phyloP scores from a whole-genome alignment of 176 grass and related monocot species.

The Musa troglodytarum region DNA sequence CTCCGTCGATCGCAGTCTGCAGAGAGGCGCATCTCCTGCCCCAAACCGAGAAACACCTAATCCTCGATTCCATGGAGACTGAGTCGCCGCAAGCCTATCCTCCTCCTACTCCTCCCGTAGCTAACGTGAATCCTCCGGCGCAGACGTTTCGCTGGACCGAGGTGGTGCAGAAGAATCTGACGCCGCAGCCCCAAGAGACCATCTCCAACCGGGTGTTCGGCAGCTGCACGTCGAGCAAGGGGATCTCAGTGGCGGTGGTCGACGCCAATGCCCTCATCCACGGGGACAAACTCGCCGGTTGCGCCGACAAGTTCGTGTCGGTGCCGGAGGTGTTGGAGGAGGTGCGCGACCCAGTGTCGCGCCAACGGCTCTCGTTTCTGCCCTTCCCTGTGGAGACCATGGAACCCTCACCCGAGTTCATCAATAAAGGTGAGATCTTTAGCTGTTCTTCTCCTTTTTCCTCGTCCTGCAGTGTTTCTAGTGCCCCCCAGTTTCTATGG shows the following conservation, averaged over 20 bases:
- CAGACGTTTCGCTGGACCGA: conserved; percentile 22
- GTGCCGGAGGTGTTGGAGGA: conserved; percentile 74
- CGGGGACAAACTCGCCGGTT: conserved; percentile 43
- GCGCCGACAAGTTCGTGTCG: conserved; percentile 55
- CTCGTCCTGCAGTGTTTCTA: neutral
- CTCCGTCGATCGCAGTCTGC: too few relatives aligned
- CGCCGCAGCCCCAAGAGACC: conserved; percentile 12
- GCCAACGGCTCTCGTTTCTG: conserved; percentile 47
- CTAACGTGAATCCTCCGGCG: neutral
- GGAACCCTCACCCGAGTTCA: conserved; percentile 62
- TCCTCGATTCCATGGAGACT: conserved; percentile 1
- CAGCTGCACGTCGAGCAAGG: conserved; percentile 32
- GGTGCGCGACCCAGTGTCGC: conserved; percentile 62
- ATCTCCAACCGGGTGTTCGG: conserved; percentile 38
- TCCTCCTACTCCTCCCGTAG: conserved; percentile 10
- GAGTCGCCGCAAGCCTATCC: conserved; percentile 2
- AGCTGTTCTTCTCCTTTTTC: neutral
- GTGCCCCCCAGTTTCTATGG: neutral
- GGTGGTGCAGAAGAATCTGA: conserved; percentile 21
- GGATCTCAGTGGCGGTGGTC: conserved; percentile 63
- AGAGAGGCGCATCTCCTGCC: too few relatives aligned
- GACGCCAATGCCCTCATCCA: conserved; percentile 89
- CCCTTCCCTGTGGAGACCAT: conserved; percentile 57
- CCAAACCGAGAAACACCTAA: neutral
- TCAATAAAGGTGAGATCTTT: conserved; percentile 57